Evolutionary conservation across 371 early-diverging fungal genomes (phyloP).

Genomic region (Haplosporangium sp.): DNA sequence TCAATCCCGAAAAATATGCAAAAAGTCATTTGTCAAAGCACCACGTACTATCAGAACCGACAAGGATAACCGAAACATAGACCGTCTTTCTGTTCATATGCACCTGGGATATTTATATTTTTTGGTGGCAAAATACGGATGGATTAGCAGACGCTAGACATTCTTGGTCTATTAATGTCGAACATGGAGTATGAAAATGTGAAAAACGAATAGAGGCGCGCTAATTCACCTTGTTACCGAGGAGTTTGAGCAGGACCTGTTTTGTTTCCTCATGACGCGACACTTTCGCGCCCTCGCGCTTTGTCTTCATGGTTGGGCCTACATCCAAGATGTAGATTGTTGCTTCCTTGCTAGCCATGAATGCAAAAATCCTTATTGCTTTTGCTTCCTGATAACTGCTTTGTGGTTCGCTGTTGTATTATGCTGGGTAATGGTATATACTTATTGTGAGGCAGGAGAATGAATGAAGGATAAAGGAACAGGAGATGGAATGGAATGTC

Average conservation of each 20-base stretch:
- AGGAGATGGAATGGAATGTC: too few relatives aligned
- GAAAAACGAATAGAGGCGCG: too few relatives aligned
- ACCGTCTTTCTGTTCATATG: conserved; percentile 52
- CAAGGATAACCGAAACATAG: conserved; percentile 44
- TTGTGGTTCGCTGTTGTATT: not conserved
- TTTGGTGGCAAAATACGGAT: conserved; percentile 31
- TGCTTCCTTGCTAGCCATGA: conserved; percentile 70
- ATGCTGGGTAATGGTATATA: too few relatives aligned
- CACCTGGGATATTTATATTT: conserved; percentile 21
- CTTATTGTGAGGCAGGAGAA: too few relatives aligned
- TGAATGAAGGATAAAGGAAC: too few relatives aligned
- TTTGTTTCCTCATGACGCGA: conserved; percentile 61
- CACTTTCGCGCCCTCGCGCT: conserved; percentile 45
- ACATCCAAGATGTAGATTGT: conserved; percentile 73
- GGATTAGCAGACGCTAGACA: not conserved
- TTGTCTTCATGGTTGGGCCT: conserved; percentile 59
- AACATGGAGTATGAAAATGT: not conserved
- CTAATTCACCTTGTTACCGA: conserved; percentile 56
- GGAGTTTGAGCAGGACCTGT: conserved; percentile 55
- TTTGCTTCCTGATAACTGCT: not conserved
- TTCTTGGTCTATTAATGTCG: too few relatives aligned
- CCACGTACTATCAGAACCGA: conserved; percentile 40
- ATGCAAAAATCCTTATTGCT: not conserved
- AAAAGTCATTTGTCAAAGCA: not conserved
- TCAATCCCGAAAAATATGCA: not conserved